A percentile compares a stretch with the other conserved stretches of the same genome.
Evolutionary conservation across 345 rosid species (phyloP).

Genomic region (Capsella bursapastoris): DNA sequence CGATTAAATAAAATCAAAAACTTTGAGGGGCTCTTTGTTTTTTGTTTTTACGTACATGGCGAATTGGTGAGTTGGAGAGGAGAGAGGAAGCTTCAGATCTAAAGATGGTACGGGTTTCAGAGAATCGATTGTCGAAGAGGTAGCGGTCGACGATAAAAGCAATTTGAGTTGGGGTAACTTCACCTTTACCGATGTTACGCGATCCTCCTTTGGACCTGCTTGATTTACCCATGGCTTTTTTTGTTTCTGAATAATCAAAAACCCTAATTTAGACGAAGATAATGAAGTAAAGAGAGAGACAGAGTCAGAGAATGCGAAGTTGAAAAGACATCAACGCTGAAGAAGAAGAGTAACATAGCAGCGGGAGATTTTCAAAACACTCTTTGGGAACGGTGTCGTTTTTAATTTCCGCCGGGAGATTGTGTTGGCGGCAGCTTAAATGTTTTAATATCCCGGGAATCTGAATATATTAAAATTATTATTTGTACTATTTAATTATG

Average conservation of each 20-base stretch:
- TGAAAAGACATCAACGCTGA: slow-evolving; percentile 3
- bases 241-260: not conserved
- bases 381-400: not conserved
- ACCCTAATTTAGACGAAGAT: slow-evolving; percentile 22
- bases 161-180: slow-evolving; percentile 74
- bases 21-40: too few relatives aligned
- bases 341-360: not conserved
- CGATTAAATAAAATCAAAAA: not conserved
- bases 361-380: slow-evolving; percentile 26
- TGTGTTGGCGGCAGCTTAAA: slow-evolving; percentile 11
- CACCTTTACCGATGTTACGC: slow-evolving; percentile 58
- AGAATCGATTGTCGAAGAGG: slow-evolving; percentile 69
- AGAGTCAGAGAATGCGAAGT: not conserved
- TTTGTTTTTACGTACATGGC: slow-evolving; percentile 34
- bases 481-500: too few relatives aligned
- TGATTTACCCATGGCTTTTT: slow-evolving; percentile 61
- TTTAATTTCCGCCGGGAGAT: slow-evolving; percentile 18
- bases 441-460: not conserved
- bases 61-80: slow-evolving; percentile 67
- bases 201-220: slow-evolving; percentile 52
- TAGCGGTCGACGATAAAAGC: slow-evolving; percentile 89
- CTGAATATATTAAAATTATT: too few relatives aligned
- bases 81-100: slow-evolving; percentile 74
- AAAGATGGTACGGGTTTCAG: slow-evolving; percentile 60
- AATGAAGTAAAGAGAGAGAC: not conserved